Base-by-base conservation (phyloP, 495 filamentous ascomycete species). In the Aspergillus heteromorphus region DNA sequence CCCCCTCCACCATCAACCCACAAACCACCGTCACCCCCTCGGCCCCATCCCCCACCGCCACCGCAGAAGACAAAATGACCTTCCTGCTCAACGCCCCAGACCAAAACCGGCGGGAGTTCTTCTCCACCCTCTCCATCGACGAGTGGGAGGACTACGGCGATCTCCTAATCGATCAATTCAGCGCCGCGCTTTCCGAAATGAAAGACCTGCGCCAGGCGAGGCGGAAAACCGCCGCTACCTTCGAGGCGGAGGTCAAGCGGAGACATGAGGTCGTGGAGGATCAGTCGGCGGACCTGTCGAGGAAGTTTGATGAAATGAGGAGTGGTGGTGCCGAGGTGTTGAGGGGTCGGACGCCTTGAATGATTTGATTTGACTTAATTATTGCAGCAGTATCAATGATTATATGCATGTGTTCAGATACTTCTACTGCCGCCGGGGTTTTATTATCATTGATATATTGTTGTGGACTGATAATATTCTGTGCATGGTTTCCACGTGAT, bases 131-230 rank as follows among this genome's bases (percentile, higher is more conserved):
- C 62, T 63, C 80, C 2, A 76, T 88, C 19, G 73, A 79, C 21
- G 86, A 92, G 64, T 93, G 91, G 87, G 91, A 96, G 64, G 77
- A 86, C 45, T 82, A 85, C 13, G 91, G 91, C 7, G 89, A 96
- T 56, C 84, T 87, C 75, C 82, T 96, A 38, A 70, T 92, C 13
- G 81, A 83, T 3, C 79, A 79, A 55, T 92, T 93, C 60, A 73
- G 73, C 6, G 73, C 77, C 7, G 65, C 91, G 16, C 73, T 91
- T 56, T 64, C 72, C 16, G 78, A 82, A 58, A 79, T 92, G 62
- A 87, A 81, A 54, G 73, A 81, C 0, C 74, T 84, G 25, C 74
- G 90, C 42, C 76, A 78, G 52, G 75, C 78, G 17, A 89, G 89
- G 63, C 79, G 92, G 34, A 75, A 77, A 47, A 70, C 87, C 6